Percentiles rank a stretch among this genome's conserved stretches.
These are phyloP conservation scores for Ajuga chamaepitys DNA, from an alignment of 257 asterid genomes.

Conservation along the genomic window DNA sequence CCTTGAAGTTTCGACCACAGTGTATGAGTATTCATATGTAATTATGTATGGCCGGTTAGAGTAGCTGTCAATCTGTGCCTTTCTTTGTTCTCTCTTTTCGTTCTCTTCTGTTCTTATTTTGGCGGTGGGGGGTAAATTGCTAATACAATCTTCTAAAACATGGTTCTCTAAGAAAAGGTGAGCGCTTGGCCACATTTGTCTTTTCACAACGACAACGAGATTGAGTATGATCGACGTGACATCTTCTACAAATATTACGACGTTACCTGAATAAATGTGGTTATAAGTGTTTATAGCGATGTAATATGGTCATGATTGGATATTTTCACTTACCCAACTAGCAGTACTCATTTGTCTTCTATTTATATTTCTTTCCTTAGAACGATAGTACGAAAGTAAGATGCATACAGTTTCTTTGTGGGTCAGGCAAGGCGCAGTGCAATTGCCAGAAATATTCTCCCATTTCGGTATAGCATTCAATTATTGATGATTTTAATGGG, in stretches of 20 bases:
- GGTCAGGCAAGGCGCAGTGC: neutral
- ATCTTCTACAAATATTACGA: neutral
- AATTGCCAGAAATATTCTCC: neutral
- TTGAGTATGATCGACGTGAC: no score
- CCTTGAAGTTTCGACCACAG: neutral
- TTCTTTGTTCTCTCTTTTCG: neutral
- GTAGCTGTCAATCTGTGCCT: neutral
- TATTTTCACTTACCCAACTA: neutral
- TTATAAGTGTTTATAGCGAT: neutral
- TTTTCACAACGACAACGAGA: no score
- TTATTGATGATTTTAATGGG: neutral
- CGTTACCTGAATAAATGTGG: neutral
- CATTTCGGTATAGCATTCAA: conserved; percentile 1
- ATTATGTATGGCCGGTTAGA: neutral
- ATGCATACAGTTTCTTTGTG: no score
- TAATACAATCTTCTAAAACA: neutral
- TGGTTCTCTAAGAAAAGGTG: neutral
- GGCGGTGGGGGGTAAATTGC: no score
- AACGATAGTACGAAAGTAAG: no score
- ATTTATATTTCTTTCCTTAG: neutral
- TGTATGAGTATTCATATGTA: neutral
- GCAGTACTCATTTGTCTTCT: neutral
- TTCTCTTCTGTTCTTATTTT: neutral
- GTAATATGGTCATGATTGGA: neutral
- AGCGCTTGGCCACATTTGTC: neutral